These are phyloP conservation scores for Monosporozyma unispora DNA, from an alignment of 805 yeast species.

Conservation along the genomic window DNA sequence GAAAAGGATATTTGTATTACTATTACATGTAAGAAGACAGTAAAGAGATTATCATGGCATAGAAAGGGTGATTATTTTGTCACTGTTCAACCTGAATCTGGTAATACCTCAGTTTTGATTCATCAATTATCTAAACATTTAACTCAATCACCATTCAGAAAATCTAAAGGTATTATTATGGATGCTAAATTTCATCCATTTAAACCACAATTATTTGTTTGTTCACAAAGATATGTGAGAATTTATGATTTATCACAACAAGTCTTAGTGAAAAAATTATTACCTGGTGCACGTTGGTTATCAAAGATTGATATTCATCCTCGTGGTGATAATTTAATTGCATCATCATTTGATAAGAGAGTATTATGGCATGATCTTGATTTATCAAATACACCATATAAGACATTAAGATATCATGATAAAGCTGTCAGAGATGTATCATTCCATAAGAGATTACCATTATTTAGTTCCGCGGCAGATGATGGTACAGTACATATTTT, in stretches of 20 bases:
- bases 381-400: constrained; percentile 80
- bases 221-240: constrained; percentile 86
- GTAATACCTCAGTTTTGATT: constrained; percentile 78
- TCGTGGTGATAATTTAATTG: constrained; percentile 87
- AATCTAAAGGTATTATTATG: constrained; percentile 88
- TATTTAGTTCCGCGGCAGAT: constrained; percentile 91
- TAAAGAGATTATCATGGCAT: constrained; percentile 89
- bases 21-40: constrained; percentile 53
- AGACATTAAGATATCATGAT: constrained; percentile 89
- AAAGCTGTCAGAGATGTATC: constrained; percentile 84
- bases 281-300: constrained; percentile 96
- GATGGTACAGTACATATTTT: constrained; percentile 89
- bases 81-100: constrained; percentile 90
- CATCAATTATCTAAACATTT: constrained; percentile 92
- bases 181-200: constrained; percentile 96
- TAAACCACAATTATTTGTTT: constrained; percentile 87
- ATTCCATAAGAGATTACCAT: constrained; percentile 81
- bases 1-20: constrained; percentile 65
- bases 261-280: constrained; percentile 66
- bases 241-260: constrained; percentile 87
- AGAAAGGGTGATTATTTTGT: constrained; percentile 95
- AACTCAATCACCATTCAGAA: constrained; percentile 91
- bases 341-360: constrained; percentile 88
- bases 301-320: constrained; percentile 90
- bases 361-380: constrained; percentile 97